Evolutionary conservation across 2,329 filamentous ascomycete species (phyloP).

Genomic region (Aspergillus viridinutans): DNA sequence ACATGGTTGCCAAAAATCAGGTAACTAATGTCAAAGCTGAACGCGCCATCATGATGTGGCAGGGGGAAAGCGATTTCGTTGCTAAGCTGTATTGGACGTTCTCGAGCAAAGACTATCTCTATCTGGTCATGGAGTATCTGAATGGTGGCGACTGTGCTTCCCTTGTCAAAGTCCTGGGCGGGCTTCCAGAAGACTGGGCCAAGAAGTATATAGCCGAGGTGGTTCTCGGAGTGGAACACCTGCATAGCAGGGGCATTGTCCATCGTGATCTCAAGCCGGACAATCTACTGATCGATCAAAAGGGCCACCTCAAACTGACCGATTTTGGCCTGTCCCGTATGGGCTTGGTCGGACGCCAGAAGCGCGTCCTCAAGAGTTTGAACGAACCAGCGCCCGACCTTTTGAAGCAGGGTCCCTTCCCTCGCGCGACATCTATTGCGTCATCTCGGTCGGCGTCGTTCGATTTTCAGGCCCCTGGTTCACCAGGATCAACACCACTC

Average conservation of each 20-base stretch:
- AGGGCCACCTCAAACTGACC: conserved; percentile 92
- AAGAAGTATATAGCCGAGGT: conserved; percentile 97
- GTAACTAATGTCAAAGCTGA: conserved; percentile 99
- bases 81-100: conserved; percentile 99
- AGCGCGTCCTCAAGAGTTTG: conserved; percentile 75
- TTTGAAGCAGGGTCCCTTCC: conserved; percentile 87
- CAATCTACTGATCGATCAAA: conserved; percentile 94
- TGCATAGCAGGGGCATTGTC: conserved; percentile 91
- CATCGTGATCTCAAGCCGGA: conserved; percentile 97
- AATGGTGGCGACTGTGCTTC: conserved; percentile 97
- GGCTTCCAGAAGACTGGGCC: conserved; percentile 92
- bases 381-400: conserved; percentile 87
- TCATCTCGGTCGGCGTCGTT: conserved; percentile 93
- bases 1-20: conserved; percentile 99
- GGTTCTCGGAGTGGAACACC: conserved; percentile 90
- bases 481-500: conserved; percentile 77
- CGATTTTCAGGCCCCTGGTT: conserved; percentile 75
- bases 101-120: conserved; percentile 97
- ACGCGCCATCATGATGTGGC: conserved; percentile 99
- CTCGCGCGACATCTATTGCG: conserved; percentile 74
- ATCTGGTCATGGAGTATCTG: conserved; percentile 98
- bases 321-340: conserved; percentile 97
- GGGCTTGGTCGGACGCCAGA: conserved; percentile 94
- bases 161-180: conserved; percentile 88
- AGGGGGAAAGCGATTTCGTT: conserved; percentile 97